Conservation (phyloP, 208 protist genomes). For the Trypanosoma rangeli region DNA sequence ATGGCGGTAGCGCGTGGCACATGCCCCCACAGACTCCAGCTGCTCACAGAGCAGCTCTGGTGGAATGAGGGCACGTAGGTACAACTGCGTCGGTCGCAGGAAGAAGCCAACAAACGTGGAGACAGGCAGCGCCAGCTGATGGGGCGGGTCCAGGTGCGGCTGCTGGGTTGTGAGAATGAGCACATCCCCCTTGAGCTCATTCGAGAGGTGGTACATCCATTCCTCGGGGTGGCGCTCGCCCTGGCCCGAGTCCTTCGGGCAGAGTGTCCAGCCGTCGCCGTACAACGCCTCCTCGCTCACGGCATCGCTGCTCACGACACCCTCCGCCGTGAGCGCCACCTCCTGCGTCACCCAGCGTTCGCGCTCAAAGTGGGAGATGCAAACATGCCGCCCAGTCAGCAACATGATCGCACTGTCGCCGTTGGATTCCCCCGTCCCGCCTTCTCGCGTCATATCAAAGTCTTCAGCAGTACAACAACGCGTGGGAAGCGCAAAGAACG, state of each 20-base stretch:
- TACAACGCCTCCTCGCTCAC: conserved; percentile 56
- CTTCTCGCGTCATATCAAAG: conserved; percentile 22
- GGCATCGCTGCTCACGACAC: conserved; percentile 3
- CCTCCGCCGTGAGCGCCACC: conserved; percentile 32
- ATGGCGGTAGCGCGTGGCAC: conserved; percentile 3
- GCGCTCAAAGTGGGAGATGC: conserved; percentile 8
- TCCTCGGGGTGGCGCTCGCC: conserved; percentile 14
- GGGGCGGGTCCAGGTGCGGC: conserved; percentile 32
- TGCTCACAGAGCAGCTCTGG: conserved; percentile 47
- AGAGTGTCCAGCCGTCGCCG: conserved; percentile 57
- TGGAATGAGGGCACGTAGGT: conserved; percentile 57
- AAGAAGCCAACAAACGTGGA: conserved; percentile 55
- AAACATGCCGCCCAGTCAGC: conserved; percentile 24
- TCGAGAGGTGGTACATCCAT: conserved; percentile 24
- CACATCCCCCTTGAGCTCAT: conserved; percentile 27
- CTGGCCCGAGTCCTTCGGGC: conserved; percentile 1
- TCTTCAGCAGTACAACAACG: conserved; percentile 33
- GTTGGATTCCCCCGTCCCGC: conserved; percentile 12
- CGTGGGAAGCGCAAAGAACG: conserved; percentile 29
- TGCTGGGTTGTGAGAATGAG: conserved; percentile 43
- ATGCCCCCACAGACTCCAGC: conserved; percentile 22
- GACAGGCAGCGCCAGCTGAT: conserved; percentile 37
- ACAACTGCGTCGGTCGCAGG: conserved; percentile 31
- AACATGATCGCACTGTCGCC: conserved; percentile 11
- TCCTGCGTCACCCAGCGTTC: conserved; percentile 21